phyloP scores from a whole-genome alignment of 306 rosid species.

The Quillaja saponaria region DNA sequence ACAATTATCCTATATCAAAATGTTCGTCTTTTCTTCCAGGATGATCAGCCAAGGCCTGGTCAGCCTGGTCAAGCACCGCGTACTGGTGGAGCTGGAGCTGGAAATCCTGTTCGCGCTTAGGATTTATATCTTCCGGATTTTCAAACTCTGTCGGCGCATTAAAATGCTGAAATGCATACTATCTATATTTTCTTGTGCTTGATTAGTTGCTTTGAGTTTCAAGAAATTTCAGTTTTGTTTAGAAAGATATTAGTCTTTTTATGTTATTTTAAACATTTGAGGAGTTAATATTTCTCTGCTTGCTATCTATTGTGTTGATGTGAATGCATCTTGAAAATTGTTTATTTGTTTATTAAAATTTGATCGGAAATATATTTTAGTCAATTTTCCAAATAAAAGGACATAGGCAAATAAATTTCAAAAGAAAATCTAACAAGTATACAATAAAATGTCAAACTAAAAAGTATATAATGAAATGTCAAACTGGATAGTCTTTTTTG shows the following conservation, averaged over 20 bases:
- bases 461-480: too few relatives aligned
- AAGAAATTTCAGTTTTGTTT: constrained; percentile 12
- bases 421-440: too few relatives aligned
- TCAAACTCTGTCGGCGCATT: too few relatives aligned
- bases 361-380: too few relatives aligned
- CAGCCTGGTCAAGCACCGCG: constrained; percentile 74
- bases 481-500: too few relatives aligned
- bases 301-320: background rate
- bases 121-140: background rate
- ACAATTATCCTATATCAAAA: background rate
- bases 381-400: too few relatives aligned
- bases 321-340: background rate
- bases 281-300: background rate
- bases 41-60: constrained; percentile 68
- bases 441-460: too few relatives aligned
- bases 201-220: background rate
- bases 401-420: too few relatives aligned
- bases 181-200: background rate
- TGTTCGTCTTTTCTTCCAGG: constrained; percentile 38
- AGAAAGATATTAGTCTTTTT: background rate
- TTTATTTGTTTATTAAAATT: background rate
- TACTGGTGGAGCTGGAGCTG: constrained; percentile 54
- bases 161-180: background rate
- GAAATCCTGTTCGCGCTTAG: constrained; percentile 48
- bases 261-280: too few relatives aligned